Percentiles rank a stretch among this genome's conserved stretches.
phyloP scores from a whole-genome alignment of 805 yeast genomes.

The Debaryomyces tyrocola region DNA sequence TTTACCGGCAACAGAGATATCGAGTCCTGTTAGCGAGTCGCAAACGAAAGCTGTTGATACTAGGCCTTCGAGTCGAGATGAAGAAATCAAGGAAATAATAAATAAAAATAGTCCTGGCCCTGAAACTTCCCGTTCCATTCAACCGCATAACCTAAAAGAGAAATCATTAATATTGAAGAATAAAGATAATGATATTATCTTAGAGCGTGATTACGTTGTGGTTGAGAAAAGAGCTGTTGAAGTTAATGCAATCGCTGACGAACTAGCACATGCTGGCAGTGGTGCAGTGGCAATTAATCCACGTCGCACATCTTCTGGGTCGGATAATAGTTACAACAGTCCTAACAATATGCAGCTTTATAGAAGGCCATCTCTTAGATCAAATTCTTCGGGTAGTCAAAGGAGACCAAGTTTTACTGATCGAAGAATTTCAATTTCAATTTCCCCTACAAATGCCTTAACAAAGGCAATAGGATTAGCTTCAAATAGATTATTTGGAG shows the following conservation, averaged over 20 bases:
- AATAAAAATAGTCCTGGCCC: conserved; percentile 46
- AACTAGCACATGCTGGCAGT: conserved; percentile 64
- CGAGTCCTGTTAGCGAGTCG: neutral
- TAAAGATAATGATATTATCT: conserved; percentile 44
- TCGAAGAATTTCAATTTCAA: conserved; percentile 64
- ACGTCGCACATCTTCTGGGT: conserved; percentile 30
- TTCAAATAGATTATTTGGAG: conserved; percentile 81
- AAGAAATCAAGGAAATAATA: conserved; percentile 45
- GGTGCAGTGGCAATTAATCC: conserved; percentile 48
- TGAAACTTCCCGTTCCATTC: conserved; percentile 26
- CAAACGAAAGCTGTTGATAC: neutral
- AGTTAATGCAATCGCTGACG: conserved; percentile 94
- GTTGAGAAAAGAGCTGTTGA: conserved; percentile 94
- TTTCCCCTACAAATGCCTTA: conserved; percentile 83
- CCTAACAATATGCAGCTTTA: neutral
- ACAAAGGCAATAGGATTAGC: conserved; percentile 87
- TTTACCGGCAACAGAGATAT: neutral
- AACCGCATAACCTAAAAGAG: conserved; percentile 7
- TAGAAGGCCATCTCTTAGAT: conserved; percentile 42
- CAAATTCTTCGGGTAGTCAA: conserved; percentile 48
- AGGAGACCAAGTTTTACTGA: conserved; percentile 65
- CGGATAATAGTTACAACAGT: conserved; percentile 13
- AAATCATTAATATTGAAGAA: conserved; percentile 13
- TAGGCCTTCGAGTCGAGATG: conserved; percentile 28
- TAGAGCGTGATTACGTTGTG: conserved; percentile 88